Base-by-base conservation (phyloP, 2,329 filamentous ascomycete species). In the Colletotrichum horii region DNA sequence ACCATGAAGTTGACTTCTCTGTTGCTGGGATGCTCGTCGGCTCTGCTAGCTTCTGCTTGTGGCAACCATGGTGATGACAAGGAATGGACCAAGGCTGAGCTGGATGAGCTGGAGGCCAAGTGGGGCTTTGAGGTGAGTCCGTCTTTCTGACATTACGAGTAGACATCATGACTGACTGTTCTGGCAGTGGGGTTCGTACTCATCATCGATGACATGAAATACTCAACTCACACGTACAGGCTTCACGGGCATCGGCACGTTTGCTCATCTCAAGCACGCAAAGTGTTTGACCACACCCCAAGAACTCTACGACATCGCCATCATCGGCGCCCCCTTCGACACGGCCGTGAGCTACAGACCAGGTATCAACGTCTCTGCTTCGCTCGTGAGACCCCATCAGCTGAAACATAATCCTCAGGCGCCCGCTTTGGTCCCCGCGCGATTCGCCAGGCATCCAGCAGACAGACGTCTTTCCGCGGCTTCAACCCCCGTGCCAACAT, bases 341-440 rank as follows among this genome's bases (percentile, higher is more conserved):
- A 95, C 93, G 2, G 92, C 93, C 15, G 92, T 94, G 55, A 92
- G 88, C 78, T 95, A 94, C 83, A 88, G 93, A 71, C 92, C 93
- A 60, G 92, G 85, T 56, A n/a, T 60, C 36, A n/a, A 26, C 30
- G n/a, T 16, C 48, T 14, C 16, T 19, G 43, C 43, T 14, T 26
- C 16, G 15, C 19, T 16, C 6, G 11, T 22, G 7, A 32, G 32
- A 38, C 4, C 22, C 52, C 26, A 6, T 4, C 26, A 28, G 58
- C 34, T n/a, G 15, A 30, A 32, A 62, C 58, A 36, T 22, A 28
- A 55, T 8, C 30, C 9, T 36, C 69, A 88, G 89, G 93, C 52
- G 94, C 94, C 19, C 92, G 96, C 11, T 98, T 98, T 82, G 96
- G 96, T 0, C 96, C 96, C 38, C 92, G 95, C 60, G 95, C 95